Conservation (phyloP, 257 asterid genomes). For the Solanum chmielewskii region DNA sequence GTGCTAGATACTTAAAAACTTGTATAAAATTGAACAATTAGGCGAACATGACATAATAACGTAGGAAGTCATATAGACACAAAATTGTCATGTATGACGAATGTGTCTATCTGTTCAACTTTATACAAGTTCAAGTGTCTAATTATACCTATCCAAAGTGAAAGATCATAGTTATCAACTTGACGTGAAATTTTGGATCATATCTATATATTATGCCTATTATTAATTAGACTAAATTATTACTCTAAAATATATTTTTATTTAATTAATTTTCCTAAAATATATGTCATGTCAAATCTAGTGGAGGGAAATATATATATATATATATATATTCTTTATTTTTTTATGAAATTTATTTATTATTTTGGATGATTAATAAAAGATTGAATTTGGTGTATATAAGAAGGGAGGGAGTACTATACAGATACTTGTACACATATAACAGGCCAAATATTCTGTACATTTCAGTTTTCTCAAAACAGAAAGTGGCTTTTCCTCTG, state of each 20-base stretch:
- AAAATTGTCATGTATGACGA: background rate
- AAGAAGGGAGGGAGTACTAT: background rate
- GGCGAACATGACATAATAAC: background rate
- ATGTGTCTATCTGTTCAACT: background rate
- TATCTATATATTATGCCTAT: too few species aligned
- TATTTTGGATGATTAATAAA: background rate
- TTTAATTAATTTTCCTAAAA: too few species aligned
- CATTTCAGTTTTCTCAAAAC: background rate
- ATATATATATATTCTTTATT: too few species aligned
- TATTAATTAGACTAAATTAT: too few species aligned
- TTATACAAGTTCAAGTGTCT: background rate
- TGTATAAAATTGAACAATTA: too few species aligned
- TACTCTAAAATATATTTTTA: background rate
- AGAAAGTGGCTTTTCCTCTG: background rate
- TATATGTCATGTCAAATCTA: background rate
- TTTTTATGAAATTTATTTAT: too few species aligned
- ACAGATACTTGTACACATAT: background rate
- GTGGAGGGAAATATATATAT: background rate
- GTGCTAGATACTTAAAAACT: too few species aligned
- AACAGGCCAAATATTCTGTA: background rate
- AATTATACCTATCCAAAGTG: background rate
- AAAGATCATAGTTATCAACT: background rate
- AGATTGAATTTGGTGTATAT: background rate
- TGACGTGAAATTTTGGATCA: accelerated
- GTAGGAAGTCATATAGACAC: background rate